A percentile compares a stretch with the other conserved stretches of the same genome.
Evolutionary conservation across 1,139 yeast species (phyloP).

Genomic region (Meyerozyma guilliermondii): DNA sequence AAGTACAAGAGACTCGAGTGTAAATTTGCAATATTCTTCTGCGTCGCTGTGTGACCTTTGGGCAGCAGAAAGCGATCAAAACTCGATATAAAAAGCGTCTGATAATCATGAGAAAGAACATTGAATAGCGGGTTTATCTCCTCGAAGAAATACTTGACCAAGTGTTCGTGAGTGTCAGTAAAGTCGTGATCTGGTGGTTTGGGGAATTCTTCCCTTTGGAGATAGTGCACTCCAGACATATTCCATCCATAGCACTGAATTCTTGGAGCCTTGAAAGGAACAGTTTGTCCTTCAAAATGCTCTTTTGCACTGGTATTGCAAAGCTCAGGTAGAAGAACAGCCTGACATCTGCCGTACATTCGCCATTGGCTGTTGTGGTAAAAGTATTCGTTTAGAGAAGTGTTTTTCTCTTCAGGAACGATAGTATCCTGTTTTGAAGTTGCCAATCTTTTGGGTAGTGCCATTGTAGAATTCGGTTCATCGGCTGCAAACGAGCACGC

Average conservation of each 20-base stretch:
- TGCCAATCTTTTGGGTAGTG: background rate
- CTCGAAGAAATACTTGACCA: conserved; percentile 39
- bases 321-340: conserved; percentile 41
- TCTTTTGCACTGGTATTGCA: conserved; percentile 34
- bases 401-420: background rate
- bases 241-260: conserved; percentile 67
- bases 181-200: background rate
- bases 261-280: conserved; percentile 45
- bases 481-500: background rate
- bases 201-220: conserved; percentile 37
- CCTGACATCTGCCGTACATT: conserved; percentile 38
- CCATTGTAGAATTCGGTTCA: background rate
- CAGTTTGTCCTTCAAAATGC: conserved; percentile 33
- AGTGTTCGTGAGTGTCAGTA: conserved; percentile 11
- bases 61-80: conserved; percentile 1
- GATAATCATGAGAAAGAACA: conserved; percentile 31
- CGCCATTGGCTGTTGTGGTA: background rate
- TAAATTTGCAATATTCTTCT: conserved; percentile 16
- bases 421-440: no score
- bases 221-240: conserved; percentile 52
- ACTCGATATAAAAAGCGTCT: background rate
- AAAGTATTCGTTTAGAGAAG: background rate
- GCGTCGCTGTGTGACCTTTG: conserved; percentile 7
- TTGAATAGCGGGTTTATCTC: conserved; percentile 55
- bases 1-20: conserved; percentile 50